Conservation (phyloP, 2,329 filamentous ascomycete species). For the Clarireedia hainanense region DNA sequence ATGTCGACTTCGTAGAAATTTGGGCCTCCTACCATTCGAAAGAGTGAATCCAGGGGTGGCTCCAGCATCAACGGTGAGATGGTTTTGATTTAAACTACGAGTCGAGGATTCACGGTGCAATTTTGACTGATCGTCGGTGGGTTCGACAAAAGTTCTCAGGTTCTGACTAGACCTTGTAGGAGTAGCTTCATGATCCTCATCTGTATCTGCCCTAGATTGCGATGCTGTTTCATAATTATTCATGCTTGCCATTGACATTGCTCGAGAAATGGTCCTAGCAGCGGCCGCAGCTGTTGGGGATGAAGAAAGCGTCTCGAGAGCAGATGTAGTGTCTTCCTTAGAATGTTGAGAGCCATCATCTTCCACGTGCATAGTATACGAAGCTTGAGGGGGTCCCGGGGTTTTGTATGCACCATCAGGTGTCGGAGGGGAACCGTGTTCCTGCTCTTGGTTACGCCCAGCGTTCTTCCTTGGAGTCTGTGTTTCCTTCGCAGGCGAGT, state of each 20-base stretch:
- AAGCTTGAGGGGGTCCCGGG: slow-evolving; percentile 13
- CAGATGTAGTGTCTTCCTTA: slow-evolving; percentile 38
- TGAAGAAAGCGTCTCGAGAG: slow-evolving; percentile 46
- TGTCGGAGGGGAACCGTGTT: slow-evolving; percentile 18
- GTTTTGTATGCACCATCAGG: slow-evolving; percentile 25
- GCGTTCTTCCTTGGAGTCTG: not conserved
- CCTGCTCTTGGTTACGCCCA: not conserved
- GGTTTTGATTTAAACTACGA: slow-evolving; percentile 23
- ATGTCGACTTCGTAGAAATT: slow-evolving; percentile 46
- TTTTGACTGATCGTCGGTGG: slow-evolving; percentile 18
- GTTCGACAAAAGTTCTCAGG: slow-evolving; percentile 10
- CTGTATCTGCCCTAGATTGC: slow-evolving; percentile 15
- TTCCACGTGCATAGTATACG: slow-evolving; percentile 1
- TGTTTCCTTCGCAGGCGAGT: not conserved
- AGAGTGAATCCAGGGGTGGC: slow-evolving; percentile 41
- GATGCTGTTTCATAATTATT: slow-evolving; percentile 11
- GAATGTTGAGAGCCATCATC: slow-evolving; percentile 14
- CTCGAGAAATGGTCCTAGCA: slow-evolving; percentile 45
- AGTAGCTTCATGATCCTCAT: slow-evolving; percentile 21
- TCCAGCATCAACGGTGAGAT: slow-evolving; percentile 34
- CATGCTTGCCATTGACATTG: slow-evolving; percentile 38
- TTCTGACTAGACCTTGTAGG: slow-evolving; percentile 17
- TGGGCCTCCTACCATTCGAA: slow-evolving; percentile 39
- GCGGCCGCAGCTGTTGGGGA: slow-evolving; percentile 49
- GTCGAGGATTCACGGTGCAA: slow-evolving; percentile 31